Conservation (phyloP, 305 asterid species). For the Fraxinus sp. region DNA sequence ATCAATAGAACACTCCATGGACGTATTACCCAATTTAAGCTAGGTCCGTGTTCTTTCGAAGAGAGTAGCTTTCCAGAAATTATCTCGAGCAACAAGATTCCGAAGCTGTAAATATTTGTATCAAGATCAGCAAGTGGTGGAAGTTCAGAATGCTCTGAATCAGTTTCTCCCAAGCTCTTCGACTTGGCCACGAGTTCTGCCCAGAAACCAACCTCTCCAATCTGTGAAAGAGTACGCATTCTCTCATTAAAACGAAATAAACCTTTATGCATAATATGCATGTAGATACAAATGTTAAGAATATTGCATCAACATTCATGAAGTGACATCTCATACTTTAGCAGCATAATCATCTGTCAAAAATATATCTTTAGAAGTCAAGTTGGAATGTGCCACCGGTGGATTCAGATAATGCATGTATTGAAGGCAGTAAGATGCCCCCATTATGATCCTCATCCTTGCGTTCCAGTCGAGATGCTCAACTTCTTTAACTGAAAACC, state of each 20-base stretch:
- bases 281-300: neutral
- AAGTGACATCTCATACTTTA: slow-evolving; percentile 47
- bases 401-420: slow-evolving; percentile 80
- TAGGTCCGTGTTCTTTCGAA: slow-evolving; percentile 51
- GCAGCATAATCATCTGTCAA: slow-evolving; percentile 94
- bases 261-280: neutral
- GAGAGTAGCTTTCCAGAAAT: slow-evolving; percentile 64
- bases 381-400: slow-evolving; percentile 53
- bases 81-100: slow-evolving; percentile 62
- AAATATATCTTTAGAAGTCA: slow-evolving; percentile 50
- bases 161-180: slow-evolving; percentile 35
- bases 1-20: neutral
- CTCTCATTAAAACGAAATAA: neutral
- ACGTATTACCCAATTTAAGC: slow-evolving; percentile 65
- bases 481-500: slow-evolving; percentile 59
- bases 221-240: slow-evolving; percentile 37
- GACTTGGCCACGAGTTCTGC: slow-evolving; percentile 53
- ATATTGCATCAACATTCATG: neutral
- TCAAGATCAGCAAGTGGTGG: slow-evolving; percentile 60
- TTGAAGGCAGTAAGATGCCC: slow-evolving; percentile 71
- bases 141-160: slow-evolving; percentile 46
- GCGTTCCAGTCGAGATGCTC: slow-evolving; percentile 44
- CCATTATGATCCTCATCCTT: slow-evolving; percentile 71
- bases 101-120: slow-evolving; percentile 63
- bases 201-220: slow-evolving; percentile 72